Conservation (phyloP, 768 basidiomycete genomes). For the Auricularia sp. region DNA sequence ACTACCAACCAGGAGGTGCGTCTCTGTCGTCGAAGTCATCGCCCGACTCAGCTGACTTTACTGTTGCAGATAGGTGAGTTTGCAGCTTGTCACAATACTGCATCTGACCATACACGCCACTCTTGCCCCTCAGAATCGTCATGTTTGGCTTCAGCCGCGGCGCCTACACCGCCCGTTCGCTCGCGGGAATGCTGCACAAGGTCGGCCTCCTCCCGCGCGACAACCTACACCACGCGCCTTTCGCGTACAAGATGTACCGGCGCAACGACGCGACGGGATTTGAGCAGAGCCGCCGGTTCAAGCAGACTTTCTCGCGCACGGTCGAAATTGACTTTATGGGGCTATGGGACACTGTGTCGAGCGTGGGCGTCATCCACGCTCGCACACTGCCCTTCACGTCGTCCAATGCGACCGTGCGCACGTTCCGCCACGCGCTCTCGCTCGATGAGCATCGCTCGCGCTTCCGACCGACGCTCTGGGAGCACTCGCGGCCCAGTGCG, state of each 20-base stretch:
- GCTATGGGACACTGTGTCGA: constrained; percentile 76
- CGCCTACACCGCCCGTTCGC: constrained; percentile 52
- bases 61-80: constrained; percentile 25
- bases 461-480: constrained; percentile 14
- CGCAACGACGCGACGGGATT: constrained; percentile 35
- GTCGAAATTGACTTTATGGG: constrained; percentile 72
- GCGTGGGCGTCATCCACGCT: constrained; percentile 52
- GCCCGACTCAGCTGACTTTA: constrained; percentile 6
- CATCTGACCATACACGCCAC: too few species aligned
- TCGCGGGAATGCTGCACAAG: constrained; percentile 68
- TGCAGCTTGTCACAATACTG: constrained; percentile 20
- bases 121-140: constrained; percentile 30
- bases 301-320: constrained; percentile 55
- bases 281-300: constrained; percentile 49
- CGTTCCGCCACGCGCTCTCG: constrained; percentile 67
- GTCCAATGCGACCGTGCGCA: constrained; percentile 51
- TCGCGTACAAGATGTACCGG: constrained; percentile 67
- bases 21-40: constrained; percentile 24
- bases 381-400: constrained; percentile 57
- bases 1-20: constrained; percentile 60
- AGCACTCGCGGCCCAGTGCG: constrained; percentile 1
- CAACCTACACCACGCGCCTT: constrained; percentile 59
- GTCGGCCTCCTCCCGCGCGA: constrained; percentile 60
- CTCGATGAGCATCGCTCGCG: constrained; percentile 55
- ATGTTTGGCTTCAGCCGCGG: constrained; percentile 76